A percentile compares a stretch with the other conserved stretches of the same genome.
These are phyloP conservation scores for Paecilomyces sp. DNA, from an alignment of 2,329 filamentous ascomycete genomes.

Conservation along the genomic window DNA sequence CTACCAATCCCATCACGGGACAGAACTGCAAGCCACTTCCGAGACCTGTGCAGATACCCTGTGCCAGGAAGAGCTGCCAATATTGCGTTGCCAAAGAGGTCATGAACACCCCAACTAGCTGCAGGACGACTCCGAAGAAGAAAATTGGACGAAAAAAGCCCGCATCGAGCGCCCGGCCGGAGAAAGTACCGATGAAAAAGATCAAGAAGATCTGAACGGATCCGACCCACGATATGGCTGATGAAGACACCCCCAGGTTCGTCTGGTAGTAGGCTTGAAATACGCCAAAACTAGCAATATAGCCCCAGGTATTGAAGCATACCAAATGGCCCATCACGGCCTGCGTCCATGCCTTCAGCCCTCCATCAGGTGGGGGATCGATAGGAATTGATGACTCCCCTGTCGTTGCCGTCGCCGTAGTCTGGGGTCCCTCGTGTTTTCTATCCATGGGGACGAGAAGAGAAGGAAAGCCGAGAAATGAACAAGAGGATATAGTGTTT, in stretches of 20 bases:
- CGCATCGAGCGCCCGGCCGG: conserved; percentile 46
- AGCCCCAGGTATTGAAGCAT: conserved; percentile 52
- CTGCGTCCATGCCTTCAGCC: conserved; percentile 50
- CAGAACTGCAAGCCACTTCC: conserved; percentile 50
- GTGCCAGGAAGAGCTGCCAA: conserved; percentile 44
- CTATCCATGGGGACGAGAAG: background rate
- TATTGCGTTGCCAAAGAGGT: conserved; percentile 41
- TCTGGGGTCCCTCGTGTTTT: background rate
- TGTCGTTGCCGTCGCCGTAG: background rate
- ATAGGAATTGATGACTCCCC: conserved; percentile 5
- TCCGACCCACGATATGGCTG: conserved; percentile 47
- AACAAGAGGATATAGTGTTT: background rate
- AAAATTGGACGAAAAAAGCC: conserved; percentile 43
- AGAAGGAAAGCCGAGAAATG: background rate
- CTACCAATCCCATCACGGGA: conserved; percentile 47
- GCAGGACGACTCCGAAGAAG: conserved; percentile 36
- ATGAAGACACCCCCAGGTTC: conserved; percentile 34
- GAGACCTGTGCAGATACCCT: conserved; percentile 52
- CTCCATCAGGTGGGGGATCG: conserved; percentile 43
- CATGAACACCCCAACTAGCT: conserved; percentile 45
- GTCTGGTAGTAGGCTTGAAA: conserved; percentile 49
- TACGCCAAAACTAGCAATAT: conserved; percentile 49
- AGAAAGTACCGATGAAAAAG: conserved; percentile 45
- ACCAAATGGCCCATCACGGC: conserved; percentile 46
- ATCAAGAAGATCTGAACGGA: conserved; percentile 45